Base-by-base conservation (phyloP, 2,329 filamentous ascomycete genomes). In the Fusarium annulatum region DNA sequence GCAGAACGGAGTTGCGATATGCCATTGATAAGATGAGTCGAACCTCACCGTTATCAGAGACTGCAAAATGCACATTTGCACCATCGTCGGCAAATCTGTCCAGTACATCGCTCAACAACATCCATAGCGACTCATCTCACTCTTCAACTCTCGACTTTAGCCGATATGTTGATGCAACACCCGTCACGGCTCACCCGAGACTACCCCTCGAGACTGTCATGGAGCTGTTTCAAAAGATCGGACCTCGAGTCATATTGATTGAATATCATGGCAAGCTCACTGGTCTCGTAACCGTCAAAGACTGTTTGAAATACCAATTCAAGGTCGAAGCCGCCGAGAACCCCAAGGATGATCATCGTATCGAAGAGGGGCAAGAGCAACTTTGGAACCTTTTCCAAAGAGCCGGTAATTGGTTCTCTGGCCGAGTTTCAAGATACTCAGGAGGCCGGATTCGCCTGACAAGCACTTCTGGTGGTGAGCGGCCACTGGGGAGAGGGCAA, bases 181-280 rank as follows among this genome's bases (percentile, higher is more conserved):
- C 96, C 0, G 90, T 99, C 4, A 93, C 95, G 0, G 95, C 95
- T 2, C 96, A 99, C 79, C 96, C 96, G 1, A 91, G 94, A 3
- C 89, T 98, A 2, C 93, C 96, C 0, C 90, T 99, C 0, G 96
- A 99, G 83, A 99, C 96, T 0, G 96, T 97, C 38, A 98, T 99
- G 95, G 96, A 99, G 80, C 87, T 99, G 16, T 99, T 99, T 86
- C 96, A 96, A 81, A 99, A 98, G 85, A 97, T 99, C 81, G 96
- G 96, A 0, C 96, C 96, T 0, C 90, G 96, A 3, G 95, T 98
- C 10, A 96, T 99, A 56, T 87, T 99, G 7, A 92, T 98, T 43
- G 96, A 99, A 81, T 93, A 97, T 80, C 93, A 94, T 66, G 96
- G 96, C 19, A 90, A 90, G 56, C 87, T 99, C 4, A 90, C 89